A percentile compares a stretch with the other conserved stretches of the same genome.
Evolutionary conservation across 2,329 filamentous ascomycete genomes (phyloP).

Genomic region (Pseudopithomyces maydicus): DNA sequence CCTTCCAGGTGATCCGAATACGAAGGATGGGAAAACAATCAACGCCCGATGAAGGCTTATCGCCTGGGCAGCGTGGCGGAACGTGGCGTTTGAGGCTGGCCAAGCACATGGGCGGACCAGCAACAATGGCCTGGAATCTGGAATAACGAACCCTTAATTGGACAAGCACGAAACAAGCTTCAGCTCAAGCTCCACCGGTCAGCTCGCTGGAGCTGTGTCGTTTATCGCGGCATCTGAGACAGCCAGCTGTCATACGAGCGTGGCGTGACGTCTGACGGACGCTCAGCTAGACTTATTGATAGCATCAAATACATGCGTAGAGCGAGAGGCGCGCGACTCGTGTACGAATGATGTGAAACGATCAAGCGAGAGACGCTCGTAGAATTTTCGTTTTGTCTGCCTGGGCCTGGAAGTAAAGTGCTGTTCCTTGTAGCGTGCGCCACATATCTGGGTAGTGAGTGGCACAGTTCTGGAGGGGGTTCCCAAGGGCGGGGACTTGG

Average conservation of each 20-base stretch:
- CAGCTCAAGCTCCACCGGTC: slow-evolving; percentile 2
- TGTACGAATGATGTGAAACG: too few species aligned
- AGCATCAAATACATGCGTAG: too few species aligned
- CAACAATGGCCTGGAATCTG: background rate
- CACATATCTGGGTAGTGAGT: too few species aligned
- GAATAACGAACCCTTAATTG: background rate
- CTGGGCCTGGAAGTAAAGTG: too few species aligned
- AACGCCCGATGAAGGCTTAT: background rate
- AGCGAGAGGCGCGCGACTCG: too few species aligned
- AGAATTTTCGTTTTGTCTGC: background rate
- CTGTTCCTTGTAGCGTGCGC: too few species aligned
- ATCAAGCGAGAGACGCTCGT: background rate
- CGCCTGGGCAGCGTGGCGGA: background rate
- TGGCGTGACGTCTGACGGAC: background rate
- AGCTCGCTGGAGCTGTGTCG: background rate
- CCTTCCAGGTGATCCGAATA: background rate
- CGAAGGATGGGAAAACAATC: background rate
- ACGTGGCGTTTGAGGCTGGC: slow-evolving; percentile 1
- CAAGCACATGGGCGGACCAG: background rate
- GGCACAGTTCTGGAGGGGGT: too few species aligned
- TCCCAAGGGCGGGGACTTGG: background rate
- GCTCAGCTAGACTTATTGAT: background rate
- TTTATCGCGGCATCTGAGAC: background rate
- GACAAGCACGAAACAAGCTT: background rate
- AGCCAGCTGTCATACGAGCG: background rate